A percentile compares a stretch with the other conserved stretches of the same genome.
Conservation (phyloP, 2,329 filamentous ascomycete species). For the Phyllachora maydis region DNA sequence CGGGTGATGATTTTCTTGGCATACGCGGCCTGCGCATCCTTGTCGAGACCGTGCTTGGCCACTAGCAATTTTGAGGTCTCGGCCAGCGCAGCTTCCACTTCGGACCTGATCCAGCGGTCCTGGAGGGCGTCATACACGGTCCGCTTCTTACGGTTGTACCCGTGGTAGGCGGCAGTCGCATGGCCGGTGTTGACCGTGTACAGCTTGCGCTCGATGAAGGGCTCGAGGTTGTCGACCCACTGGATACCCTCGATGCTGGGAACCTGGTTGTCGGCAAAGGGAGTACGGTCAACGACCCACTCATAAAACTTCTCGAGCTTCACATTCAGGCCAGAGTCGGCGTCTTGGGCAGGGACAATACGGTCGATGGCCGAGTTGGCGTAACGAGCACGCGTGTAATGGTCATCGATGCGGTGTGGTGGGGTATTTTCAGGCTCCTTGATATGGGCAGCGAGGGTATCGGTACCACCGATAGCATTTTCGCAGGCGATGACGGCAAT, state of each 20-base stretch:
- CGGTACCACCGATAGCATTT: conserved; percentile 90
- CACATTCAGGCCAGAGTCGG: conserved; percentile 65
- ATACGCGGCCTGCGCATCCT: conserved; percentile 62
- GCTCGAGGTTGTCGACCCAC: conserved; percentile 78
- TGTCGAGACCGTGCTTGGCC: conserved; percentile 62
- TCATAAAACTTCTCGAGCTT: conserved; percentile 98
- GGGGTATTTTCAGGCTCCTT: conserved; percentile 53
- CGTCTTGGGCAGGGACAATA: conserved; percentile 82
- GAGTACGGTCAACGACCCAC: conserved; percentile 84
- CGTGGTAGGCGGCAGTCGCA: conserved; percentile 89
- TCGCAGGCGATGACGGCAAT: conserved; percentile 92
- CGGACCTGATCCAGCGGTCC: conserved; percentile 58
- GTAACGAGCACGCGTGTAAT: conserved; percentile 62
- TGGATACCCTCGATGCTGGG: conserved; percentile 74
- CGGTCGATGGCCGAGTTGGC: conserved; percentile 98
- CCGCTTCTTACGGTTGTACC: conserved; percentile 66
- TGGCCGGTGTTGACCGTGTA: conserved; percentile 99
- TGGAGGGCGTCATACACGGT: conserved; percentile 79
- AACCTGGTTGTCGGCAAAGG: conserved; percentile 50
- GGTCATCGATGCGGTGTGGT: conserved; percentile 41
- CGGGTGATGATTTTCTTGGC: conserved; percentile 81
- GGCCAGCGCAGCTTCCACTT: conserved; percentile 59
- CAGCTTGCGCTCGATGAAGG: conserved; percentile 97
- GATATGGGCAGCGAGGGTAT: conserved; percentile 68
- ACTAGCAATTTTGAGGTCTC: conserved; percentile 80